Evolutionary conservation across 108 stramenopile genomes (phyloP).

Genomic region (Stephanodiscus minutulus): DNA sequence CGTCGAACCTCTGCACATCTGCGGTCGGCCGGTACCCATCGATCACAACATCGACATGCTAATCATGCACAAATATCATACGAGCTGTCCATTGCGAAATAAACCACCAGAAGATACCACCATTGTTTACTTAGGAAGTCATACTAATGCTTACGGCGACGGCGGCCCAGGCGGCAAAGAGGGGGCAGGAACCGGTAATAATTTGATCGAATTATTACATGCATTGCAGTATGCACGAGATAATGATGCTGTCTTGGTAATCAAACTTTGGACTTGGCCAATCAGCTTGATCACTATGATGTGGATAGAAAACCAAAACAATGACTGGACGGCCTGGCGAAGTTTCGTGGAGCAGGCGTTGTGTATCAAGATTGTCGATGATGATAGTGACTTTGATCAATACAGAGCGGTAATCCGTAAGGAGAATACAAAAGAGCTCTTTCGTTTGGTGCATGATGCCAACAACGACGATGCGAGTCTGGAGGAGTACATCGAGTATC

Average conservation of each 20-base stretch:
- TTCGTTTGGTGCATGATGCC: background rate
- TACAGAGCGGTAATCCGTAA: constrained; percentile 14
- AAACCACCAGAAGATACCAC: too few relatives aligned
- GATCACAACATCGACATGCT: too few relatives aligned
- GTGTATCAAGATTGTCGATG: constrained; percentile 16
- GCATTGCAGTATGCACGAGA: constrained; percentile 35
- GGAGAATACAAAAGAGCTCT: constrained; percentile 26
- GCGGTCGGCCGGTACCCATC: too few relatives aligned
- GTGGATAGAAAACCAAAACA: constrained; percentile 29
- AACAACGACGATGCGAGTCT: background rate
- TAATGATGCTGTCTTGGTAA: constrained; percentile 16
- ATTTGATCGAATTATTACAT: constrained; percentile 39
- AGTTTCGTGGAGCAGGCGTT: constrained; percentile 19
- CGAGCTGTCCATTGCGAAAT: too few relatives aligned
- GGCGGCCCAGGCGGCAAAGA: too few relatives aligned
- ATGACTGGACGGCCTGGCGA: constrained; percentile 16
- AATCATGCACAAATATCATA: too few relatives aligned
- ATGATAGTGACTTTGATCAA: constrained; percentile 7
- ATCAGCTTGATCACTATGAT: constrained; percentile 22
- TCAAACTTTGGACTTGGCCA: constrained; percentile 26
- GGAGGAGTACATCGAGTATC: constrained; percentile 37
- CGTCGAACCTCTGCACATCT: too few relatives aligned
- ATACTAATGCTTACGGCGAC: too few relatives aligned
- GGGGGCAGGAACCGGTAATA: too few relatives aligned
- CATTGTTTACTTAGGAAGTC: too few relatives aligned